Evolutionary conservation across 1,284 basidiomycete genomes (phyloP), one percentile per base, ranked within the genome.

Genomic region (Clitocybe nebularis): DNA sequence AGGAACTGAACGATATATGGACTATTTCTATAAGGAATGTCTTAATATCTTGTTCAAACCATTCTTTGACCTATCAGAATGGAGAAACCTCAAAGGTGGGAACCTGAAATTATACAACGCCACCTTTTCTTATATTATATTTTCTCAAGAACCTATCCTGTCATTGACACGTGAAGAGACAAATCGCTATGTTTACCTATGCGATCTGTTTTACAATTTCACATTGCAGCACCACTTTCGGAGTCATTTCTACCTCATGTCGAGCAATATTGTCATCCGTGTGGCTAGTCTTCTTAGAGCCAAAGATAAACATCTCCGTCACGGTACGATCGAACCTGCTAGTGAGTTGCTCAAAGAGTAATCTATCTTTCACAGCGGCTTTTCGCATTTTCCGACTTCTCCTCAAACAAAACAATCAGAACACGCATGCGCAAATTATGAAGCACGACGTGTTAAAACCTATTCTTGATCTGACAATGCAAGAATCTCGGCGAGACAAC

Each of bases 361-460:
- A 45, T 34, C 52, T 35, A 45, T 49, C 38, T 44, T 39, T 36
- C 48, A 35, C 49, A 95, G 92, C 88, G 57, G 82, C 91, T 4
- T 80, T 99, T 58, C 87, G 94, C 30, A 93, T 93, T 68, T 91
- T 97, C 69, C 85, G 91, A 46, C 75, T 88, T 41, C 84, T 89
- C 58, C 73, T 99, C 25, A 84, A 82, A 56, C 79, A 86, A 52
- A 85, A 87, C 54, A 97, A 96, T 61, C 79, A 84, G 49, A 95
- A 94, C 60, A 80, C 92, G 47, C 84, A 89, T 55, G 77, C 78
- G 28, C 86, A 93, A 59, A 73, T 98, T 37, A 79, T 88, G 61
- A 94, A 94, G 69, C 76, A 89, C 50, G 89, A 93, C 54, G 69
- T 93, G 14, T 72, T 96, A 48, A 78, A 80, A 49, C 88, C 91